Evolutionary conservation across 768 basidiomycete genomes (phyloP).

Genomic region (Boletus reticulatus): DNA sequence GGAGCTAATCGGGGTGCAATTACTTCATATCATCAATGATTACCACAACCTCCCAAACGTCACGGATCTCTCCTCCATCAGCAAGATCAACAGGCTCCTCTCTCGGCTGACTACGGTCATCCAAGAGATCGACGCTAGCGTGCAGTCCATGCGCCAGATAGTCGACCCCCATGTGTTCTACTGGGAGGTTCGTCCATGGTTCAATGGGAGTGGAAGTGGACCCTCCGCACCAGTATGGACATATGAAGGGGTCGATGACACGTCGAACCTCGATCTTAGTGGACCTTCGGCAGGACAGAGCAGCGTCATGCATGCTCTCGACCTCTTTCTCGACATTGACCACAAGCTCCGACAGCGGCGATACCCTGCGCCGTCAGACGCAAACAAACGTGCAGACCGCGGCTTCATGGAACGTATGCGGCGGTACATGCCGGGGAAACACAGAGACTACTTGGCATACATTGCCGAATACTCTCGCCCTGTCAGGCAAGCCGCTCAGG

Average conservation of each 20-base stretch:
- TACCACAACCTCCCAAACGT: slow-evolving; percentile 74
- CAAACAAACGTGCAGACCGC: slow-evolving; percentile 63
- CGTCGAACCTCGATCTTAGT: slow-evolving; percentile 60
- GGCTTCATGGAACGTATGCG: slow-evolving; percentile 94
- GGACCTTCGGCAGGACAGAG: slow-evolving; percentile 97
- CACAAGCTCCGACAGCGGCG: slow-evolving; percentile 74
- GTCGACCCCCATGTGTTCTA: slow-evolving; percentile 90
- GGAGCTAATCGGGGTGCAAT: slow-evolving; percentile 84
- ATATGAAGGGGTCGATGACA: slow-evolving; percentile 72
- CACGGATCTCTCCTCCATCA: slow-evolving; percentile 58
- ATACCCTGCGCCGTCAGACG: slow-evolving; percentile 62
- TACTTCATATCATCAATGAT: slow-evolving; percentile 84
- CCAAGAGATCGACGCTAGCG: slow-evolving; percentile 67
- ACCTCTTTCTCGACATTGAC: slow-evolving; percentile 87
- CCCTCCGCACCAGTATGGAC: slow-evolving; percentile 57
- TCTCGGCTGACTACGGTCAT: slow-evolving; percentile 64
- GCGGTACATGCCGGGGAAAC: slow-evolving; percentile 91
- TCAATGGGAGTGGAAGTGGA: slow-evolving; percentile 70
- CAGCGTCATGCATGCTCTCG: slow-evolving; percentile 82
- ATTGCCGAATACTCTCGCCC: slow-evolving; percentile 60
- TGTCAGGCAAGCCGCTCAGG: slow-evolving; percentile 58
- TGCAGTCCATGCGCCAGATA: slow-evolving; percentile 62
- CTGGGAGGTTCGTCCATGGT: slow-evolving; percentile 91
- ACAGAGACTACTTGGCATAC: slow-evolving; percentile 78
- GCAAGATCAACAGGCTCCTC: slow-evolving; percentile 73